These are phyloP conservation scores for Aspergillus texensis DNA, from an alignment of 2,329 filamentous ascomycete species.

Conservation along the genomic window DNA sequence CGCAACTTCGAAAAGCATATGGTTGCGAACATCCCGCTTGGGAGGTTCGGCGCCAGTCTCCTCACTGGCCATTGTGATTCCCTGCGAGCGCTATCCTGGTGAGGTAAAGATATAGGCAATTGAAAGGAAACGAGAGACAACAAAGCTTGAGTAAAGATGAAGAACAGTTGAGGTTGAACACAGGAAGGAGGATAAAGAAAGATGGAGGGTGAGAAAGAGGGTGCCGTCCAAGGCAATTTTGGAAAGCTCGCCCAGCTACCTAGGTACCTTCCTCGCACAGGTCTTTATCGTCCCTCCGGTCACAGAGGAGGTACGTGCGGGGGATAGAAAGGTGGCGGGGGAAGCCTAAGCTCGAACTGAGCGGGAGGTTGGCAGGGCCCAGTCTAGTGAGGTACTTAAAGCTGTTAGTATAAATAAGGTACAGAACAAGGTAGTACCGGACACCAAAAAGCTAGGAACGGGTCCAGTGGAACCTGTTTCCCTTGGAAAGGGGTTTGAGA, in stretches of 20 bases:
- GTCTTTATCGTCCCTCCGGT: neutral
- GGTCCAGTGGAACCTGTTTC: neutral
- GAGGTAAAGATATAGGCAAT: neutral
- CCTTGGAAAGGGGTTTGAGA: neutral
- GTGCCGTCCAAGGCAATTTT: neutral
- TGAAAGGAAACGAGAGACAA: neutral
- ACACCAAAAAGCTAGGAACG: neutral
- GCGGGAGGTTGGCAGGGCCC: slow-evolving; percentile 2
- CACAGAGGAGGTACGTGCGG: neutral
- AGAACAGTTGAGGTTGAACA: neutral
- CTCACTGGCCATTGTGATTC: slow-evolving; percentile 18
- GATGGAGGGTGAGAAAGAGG: neutral
- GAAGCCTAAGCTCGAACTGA: neutral
- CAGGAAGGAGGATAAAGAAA: neutral
- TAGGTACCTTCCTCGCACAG: neutral
- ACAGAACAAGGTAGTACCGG: neutral
- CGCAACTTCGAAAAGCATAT: slow-evolving; percentile 93
- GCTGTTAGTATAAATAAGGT: neutral
- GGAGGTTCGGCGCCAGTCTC: slow-evolving; percentile 27
- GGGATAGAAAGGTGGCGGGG: slow-evolving; percentile 3
- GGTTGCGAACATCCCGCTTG: slow-evolving; percentile 82
- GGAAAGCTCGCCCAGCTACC: neutral
- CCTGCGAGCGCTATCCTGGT: neutral
- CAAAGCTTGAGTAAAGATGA: neutral
- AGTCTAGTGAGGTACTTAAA: neutral